These are phyloP conservation scores for Candolleomyces eurysporus DNA, from an alignment of 768 basidiomycete species.

Conservation along the genomic window DNA sequence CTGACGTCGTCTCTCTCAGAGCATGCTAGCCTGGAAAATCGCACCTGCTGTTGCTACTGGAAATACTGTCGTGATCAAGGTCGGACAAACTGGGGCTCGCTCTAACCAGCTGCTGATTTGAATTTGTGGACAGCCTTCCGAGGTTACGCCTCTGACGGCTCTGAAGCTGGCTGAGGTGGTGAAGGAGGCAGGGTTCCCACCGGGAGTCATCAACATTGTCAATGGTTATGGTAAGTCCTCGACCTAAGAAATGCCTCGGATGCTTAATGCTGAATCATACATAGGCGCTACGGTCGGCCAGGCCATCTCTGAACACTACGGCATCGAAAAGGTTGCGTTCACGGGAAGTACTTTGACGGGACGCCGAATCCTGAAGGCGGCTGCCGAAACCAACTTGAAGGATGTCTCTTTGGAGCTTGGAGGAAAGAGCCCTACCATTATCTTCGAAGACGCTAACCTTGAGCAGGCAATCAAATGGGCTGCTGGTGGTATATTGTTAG, in stretches of 20 bases:
- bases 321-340: constrained; percentile 73
- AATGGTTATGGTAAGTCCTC: constrained; percentile 54
- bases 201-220: constrained; percentile 72
- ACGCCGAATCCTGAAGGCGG: constrained; percentile 67
- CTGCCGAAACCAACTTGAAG: constrained; percentile 74
- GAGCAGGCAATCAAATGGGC: constrained; percentile 69
- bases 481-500: constrained; percentile 61
- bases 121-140: constrained; percentile 50
- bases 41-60: constrained; percentile 78
- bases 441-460: constrained; percentile 64
- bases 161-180: constrained; percentile 50
- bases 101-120: not conserved
- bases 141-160: constrained; percentile 70
- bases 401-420: constrained; percentile 73
- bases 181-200: constrained; percentile 70
- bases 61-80: constrained; percentile 69
- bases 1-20: constrained; percentile 7
- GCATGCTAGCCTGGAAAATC: constrained; percentile 67
- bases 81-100: constrained; percentile 1
- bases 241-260: not conserved
- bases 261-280: not conserved
- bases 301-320: constrained; percentile 63
- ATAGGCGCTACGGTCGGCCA: constrained; percentile 53
- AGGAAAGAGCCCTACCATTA: constrained; percentile 61
- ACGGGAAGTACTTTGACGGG: constrained; percentile 76